Percentiles rank a stretch among this genome's conserved stretches.
These are phyloP conservation scores for Davidsoniella eucalypti DNA, from an alignment of 2,329 filamentous ascomycete species.

Conservation along the genomic window DNA sequence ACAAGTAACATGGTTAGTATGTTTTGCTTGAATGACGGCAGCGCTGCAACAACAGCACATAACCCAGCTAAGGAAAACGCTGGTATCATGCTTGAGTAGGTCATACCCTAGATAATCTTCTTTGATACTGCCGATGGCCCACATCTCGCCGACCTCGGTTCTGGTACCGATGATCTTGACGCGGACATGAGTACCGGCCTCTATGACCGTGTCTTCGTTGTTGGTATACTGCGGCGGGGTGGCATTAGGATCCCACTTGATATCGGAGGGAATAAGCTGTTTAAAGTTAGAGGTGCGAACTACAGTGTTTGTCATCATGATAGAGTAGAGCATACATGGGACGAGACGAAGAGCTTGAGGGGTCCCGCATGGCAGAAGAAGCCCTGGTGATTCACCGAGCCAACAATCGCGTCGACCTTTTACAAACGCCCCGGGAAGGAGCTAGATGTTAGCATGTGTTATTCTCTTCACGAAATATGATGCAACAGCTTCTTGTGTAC, in stretches of 20 bases:
- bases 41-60: neutral
- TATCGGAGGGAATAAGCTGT: slow-evolving; percentile 77
- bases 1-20: neutral
- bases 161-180: slow-evolving; percentile 89
- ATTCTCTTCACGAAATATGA: too few species aligned
- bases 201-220: slow-evolving; percentile 83
- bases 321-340: slow-evolving; percentile 44
- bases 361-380: slow-evolving; percentile 80
- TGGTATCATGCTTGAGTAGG: neutral
- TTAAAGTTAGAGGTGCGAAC: slow-evolving; percentile 11
- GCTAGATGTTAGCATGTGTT: slow-evolving; percentile 1
- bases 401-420: slow-evolving; percentile 85
- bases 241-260: slow-evolving; percentile 89
- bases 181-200: slow-evolving; percentile 82
- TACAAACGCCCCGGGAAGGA: neutral
- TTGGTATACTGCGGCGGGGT: slow-evolving; percentile 96
- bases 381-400: slow-evolving; percentile 76
- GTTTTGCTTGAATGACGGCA: neutral
- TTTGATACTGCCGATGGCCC: slow-evolving; percentile 94
- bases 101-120: slow-evolving; percentile 55
- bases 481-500: too few species aligned
- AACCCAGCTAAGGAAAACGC: neutral
- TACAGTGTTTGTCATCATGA: neutral
- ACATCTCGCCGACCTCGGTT: slow-evolving; percentile 88
- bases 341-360: slow-evolving; percentile 62